A percentile compares a stretch with the other conserved stretches of the same genome.
These are phyloP conservation scores for Fagus crenata DNA, from an alignment of 306 rosid genomes.

Conservation along the genomic window DNA sequence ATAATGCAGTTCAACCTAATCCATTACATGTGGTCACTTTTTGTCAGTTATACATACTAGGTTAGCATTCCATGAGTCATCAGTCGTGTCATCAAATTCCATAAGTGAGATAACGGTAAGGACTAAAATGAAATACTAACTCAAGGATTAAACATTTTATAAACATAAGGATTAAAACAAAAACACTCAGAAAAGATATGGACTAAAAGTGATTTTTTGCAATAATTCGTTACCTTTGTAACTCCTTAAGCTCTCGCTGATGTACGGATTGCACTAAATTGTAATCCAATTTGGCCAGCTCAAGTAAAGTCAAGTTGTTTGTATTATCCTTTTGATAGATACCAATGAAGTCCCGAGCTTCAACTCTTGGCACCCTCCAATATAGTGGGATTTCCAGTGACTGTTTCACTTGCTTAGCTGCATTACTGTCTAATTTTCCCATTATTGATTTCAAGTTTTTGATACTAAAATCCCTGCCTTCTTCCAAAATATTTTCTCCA, in stretches of 20 bases:
- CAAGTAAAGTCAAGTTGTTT: conserved; percentile 23
- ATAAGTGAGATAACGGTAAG: too few relatives aligned
- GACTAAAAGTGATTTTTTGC: too few relatives aligned
- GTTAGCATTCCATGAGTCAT: too few relatives aligned
- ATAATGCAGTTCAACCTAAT: too few relatives aligned
- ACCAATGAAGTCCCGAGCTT: conserved; percentile 26
- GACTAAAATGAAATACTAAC: too few relatives aligned
- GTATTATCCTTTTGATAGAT: conserved; percentile 16
- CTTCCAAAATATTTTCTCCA: conserved; percentile 32
- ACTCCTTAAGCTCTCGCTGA: conserved; percentile 28
- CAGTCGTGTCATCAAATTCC: too few relatives aligned
- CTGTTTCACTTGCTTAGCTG: conserved; percentile 6
- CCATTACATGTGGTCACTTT: too few relatives aligned
- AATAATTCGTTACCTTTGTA: conserved; percentile 15
- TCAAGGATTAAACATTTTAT: too few relatives aligned
- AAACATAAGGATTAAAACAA: too few relatives aligned
- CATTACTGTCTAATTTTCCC: neutral
- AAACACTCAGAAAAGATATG: too few relatives aligned
- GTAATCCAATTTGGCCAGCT: conserved; percentile 39
- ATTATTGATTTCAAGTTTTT: conserved; percentile 1
- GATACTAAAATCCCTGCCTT: conserved; percentile 21
- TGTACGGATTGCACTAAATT: conserved; percentile 35
- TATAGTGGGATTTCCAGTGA: conserved; percentile 21
- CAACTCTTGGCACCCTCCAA: conserved; percentile 33
- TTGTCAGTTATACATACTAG: too few relatives aligned